phyloP scores from a whole-genome alignment of 805 yeast species.

The Yamadazyma philogaea region DNA sequence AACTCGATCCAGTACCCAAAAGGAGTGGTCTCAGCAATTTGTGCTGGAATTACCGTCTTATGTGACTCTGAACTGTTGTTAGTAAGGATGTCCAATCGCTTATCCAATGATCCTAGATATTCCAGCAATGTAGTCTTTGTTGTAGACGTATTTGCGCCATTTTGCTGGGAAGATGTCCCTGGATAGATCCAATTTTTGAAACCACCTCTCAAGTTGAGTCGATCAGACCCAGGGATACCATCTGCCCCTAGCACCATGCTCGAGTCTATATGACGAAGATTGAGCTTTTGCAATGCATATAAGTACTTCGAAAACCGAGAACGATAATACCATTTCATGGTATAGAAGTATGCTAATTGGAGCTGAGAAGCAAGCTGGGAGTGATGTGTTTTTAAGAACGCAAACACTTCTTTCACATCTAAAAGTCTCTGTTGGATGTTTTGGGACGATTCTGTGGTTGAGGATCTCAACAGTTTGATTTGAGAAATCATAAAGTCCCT shows the following conservation, averaged over 20 bases:
- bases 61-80: constrained; percentile 43
- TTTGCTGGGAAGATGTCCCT: constrained; percentile 1
- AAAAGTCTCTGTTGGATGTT: constrained; percentile 65
- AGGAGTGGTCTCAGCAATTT: constrained; percentile 77
- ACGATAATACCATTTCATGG: constrained; percentile 92
- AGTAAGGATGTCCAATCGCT: constrained; percentile 55
- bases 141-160: constrained; percentile 8
- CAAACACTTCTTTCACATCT: constrained; percentile 57
- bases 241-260: constrained; percentile 51
- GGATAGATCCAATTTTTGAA: constrained; percentile 25
- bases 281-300: constrained; percentile 65
- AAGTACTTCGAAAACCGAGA: constrained; percentile 74
- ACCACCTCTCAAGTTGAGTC: constrained; percentile 19
- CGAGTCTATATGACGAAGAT: constrained; percentile 52
- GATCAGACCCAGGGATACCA: constrained; percentile 15
- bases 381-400: constrained; percentile 54
- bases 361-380: constrained; percentile 68
- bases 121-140: constrained; percentile 39
- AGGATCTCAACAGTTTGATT: constrained; percentile 62
- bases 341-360: constrained; percentile 74
- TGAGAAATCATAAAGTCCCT: constrained; percentile 63
- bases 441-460: constrained; percentile 61
- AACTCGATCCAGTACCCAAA: constrained; percentile 67
- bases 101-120: constrained; percentile 51
- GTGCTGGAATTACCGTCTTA: constrained; percentile 66